These are phyloP conservation scores for Colletotrichum gloeosporioides DNA, from an alignment of 2,329 filamentous ascomycete genomes.

Conservation along the genomic window DNA sequence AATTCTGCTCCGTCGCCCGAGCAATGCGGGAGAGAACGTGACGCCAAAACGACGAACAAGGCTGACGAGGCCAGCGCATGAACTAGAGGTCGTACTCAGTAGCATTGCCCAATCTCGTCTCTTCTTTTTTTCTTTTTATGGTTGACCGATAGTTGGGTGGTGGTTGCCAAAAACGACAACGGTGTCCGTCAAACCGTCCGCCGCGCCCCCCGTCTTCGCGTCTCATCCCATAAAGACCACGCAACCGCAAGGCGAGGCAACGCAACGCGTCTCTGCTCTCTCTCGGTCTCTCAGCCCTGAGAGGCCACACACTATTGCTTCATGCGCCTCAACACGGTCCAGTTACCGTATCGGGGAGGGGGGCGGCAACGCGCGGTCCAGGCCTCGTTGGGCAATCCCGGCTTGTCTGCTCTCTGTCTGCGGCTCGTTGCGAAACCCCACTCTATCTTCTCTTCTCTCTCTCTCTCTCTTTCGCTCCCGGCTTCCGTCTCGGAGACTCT, in stretches of 20 bases:
- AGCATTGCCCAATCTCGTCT: neutral
- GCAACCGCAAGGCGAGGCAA: neutral
- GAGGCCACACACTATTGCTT: constrained; percentile 2
- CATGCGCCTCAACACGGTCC: constrained; percentile 1
- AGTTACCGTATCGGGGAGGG: neutral
- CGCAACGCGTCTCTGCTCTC: neutral
- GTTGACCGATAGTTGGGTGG: neutral
- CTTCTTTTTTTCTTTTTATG: neutral
- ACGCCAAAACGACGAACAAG: neutral
- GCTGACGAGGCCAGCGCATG: neutral
- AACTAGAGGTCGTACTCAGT: neutral
- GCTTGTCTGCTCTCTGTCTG: constrained; percentile 15
- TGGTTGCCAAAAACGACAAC: neutral
- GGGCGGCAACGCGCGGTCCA: neutral
- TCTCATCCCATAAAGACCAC: constrained; percentile 2
- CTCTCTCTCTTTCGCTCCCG: neutral
- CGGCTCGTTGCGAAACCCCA: neutral
- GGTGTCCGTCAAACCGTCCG: neutral
- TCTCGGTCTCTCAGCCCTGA: neutral
- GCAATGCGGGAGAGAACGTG: neutral
- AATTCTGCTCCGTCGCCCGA: constrained; percentile 9
- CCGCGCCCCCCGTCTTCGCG: neutral
- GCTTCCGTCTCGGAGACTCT: neutral
- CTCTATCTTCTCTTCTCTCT: neutral
- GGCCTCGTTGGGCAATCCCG: constrained; percentile 3